phyloP scores from a whole-genome alignment of 2,329 filamentous ascomycete species.

The Aschersonia sp. region DNA sequence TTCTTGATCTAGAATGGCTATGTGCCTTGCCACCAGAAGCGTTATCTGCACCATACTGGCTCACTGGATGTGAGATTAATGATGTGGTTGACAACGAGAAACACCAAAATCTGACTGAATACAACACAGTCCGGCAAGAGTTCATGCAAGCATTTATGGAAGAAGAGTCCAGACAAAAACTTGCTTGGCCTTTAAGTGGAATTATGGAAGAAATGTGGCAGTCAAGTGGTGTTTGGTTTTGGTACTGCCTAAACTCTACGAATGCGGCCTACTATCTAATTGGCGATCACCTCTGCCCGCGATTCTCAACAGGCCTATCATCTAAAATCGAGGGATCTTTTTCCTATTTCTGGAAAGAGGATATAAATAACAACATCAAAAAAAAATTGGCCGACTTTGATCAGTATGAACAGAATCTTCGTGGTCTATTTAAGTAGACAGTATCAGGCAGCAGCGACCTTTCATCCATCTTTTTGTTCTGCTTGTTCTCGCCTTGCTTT shows the following conservation, averaged over 20 bases:
- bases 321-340: conserved; percentile 2
- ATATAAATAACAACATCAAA: conserved; percentile 4
- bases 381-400: conserved; percentile 4
- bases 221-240: background rate
- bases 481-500: no score
- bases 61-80: background rate
- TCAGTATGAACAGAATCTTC: conserved; percentile 3
- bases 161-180: background rate
- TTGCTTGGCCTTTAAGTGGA: background rate
- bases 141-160: background rate
- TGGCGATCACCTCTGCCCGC: conserved; percentile 3
- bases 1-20: conserved; percentile 1
- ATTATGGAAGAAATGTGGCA: background rate
- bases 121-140: background rate
- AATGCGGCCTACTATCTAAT: conserved; percentile 6
- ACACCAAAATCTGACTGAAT: background rate
- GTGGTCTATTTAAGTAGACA: no score
- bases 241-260: background rate
- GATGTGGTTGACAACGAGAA: background rate
- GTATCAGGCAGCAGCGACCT: no score
- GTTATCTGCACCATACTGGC: background rate
- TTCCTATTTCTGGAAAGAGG: conserved; percentile 3
- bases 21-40: background rate
- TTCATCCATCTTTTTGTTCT: no score
- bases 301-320: background rate